These are phyloP conservation scores for Hibiscus syriacus DNA, from an alignment of 345 rosid genomes.

Conservation along the genomic window DNA sequence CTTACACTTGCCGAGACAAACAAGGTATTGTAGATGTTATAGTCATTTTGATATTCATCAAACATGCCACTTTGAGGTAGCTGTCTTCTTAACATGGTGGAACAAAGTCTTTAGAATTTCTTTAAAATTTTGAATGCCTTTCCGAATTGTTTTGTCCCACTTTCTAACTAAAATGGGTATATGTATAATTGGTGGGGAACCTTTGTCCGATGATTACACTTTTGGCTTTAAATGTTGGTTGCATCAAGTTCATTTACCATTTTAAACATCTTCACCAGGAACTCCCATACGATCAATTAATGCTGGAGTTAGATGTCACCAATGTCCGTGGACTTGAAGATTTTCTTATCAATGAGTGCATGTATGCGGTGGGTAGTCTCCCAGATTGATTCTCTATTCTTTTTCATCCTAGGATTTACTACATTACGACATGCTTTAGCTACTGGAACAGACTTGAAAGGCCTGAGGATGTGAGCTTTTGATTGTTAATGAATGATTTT, in stretches of 20 bases:
- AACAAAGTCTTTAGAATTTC: neutral
- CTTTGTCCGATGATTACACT: neutral
- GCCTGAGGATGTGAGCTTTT: neutral
- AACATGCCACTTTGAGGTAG: neutral
- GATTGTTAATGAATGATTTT: neutral
- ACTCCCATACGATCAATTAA: slow-evolving; percentile 69
- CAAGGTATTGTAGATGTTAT: slow-evolving; percentile 44
- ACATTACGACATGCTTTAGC: neutral
- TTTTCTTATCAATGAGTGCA: slow-evolving; percentile 94
- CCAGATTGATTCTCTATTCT: neutral
- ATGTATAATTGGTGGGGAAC: neutral
- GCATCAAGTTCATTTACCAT: neutral
- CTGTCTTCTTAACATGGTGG: neutral
- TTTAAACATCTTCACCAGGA: slow-evolving; percentile 37
- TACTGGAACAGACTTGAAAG: neutral
- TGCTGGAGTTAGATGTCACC: slow-evolving; percentile 79
- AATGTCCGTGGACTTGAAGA: slow-evolving; percentile 97
- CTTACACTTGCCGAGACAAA: slow-evolving; percentile 86
- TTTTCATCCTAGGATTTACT: neutral
- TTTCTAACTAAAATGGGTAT: neutral
- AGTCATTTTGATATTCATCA: neutral
- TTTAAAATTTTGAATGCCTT: neutral
- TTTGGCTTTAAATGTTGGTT: neutral
- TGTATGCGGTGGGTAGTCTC: slow-evolving; percentile 71
- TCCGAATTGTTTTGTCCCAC: neutral